phyloP scores from a whole-genome alignment of 805 yeast species.

The Lipomyces orientalis region DNA sequence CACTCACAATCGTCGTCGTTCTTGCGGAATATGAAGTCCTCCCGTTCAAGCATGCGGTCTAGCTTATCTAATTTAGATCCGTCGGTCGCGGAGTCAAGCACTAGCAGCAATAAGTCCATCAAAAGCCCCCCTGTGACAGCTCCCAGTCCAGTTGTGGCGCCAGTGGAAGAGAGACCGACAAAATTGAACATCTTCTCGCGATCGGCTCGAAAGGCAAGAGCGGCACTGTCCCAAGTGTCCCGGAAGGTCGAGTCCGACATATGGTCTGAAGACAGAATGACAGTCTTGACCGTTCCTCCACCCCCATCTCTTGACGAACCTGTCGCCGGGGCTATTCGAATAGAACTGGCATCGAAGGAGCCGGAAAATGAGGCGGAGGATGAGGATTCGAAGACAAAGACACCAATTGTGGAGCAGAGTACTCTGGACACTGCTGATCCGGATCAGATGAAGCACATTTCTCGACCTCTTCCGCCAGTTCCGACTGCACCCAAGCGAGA shows the following conservation, averaged over 20 bases:
- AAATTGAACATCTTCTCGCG: slow-evolving; percentile 15
- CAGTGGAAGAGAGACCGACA: background rate
- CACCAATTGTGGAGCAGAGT: background rate
- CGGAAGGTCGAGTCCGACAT: background rate
- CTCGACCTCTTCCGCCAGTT: background rate
- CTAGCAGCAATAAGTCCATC: background rate
- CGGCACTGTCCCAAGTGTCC: slow-evolving; percentile 9
- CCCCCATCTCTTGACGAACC: slow-evolving; percentile 11
- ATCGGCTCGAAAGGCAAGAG: slow-evolving; percentile 19
- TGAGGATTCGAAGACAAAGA: background rate
- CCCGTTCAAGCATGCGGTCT: slow-evolving; percentile 3
- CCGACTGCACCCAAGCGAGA: background rate
- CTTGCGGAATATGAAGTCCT: slow-evolving; percentile 9
- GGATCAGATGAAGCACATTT: background rate
- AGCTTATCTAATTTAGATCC: background rate
- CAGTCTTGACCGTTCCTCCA: slow-evolving; percentile 20
- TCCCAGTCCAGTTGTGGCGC: background rate
- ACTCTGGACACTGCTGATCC: background rate
- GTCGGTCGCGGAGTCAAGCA: background rate
- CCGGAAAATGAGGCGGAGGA: background rate
- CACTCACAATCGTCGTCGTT: slow-evolving; percentile 1
- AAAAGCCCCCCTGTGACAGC: background rate
- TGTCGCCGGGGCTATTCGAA: background rate
- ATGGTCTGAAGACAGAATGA: slow-evolving; percentile 2
- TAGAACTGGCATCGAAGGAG: background rate